Percentiles rank a stretch among this genome's conserved stretches.
Evolutionary conservation across 257 asterid genomes (phyloP).

Genomic region (Rhazya stricta): DNA sequence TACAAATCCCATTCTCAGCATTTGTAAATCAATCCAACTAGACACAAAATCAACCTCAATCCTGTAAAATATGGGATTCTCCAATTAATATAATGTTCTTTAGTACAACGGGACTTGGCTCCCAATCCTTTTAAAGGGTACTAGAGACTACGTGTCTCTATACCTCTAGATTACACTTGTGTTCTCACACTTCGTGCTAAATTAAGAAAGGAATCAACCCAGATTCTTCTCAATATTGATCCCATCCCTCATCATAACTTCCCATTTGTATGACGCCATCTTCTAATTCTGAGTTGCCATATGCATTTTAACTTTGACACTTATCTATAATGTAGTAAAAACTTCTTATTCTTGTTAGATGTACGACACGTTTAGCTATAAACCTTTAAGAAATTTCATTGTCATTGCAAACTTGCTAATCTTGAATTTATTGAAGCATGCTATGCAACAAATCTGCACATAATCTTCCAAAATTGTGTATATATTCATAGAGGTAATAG

Average conservation of each 20-base stretch:
- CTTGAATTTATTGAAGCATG: background rate
- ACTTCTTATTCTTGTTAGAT: too few species aligned
- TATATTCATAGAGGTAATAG: too few species aligned
- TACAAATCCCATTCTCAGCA: conserved; percentile 7
- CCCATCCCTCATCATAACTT: background rate
- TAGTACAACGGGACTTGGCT: conserved; percentile 14
- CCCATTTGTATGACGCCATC: conserved; percentile 6
- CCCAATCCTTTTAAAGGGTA: conserved; percentile 10
- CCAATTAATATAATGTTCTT: background rate
- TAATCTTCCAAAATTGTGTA: too few species aligned
- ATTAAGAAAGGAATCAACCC: conserved; percentile 22
- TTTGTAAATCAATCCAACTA: conserved; percentile 33
- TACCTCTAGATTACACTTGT: conserved; percentile 15
- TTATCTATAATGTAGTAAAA: too few species aligned
- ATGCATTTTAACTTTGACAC: too few species aligned
- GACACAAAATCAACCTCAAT: conserved; percentile 41
- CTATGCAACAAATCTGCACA: too few species aligned
- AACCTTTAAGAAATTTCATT: background rate
- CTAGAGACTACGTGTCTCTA: conserved; percentile 9
- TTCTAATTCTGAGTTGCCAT: background rate
- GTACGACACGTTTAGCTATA: background rate
- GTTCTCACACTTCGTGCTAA: conserved; percentile 10
- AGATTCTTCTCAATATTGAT: conserved; percentile 16
- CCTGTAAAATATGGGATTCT: conserved; percentile 28
- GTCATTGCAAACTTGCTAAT: too few species aligned